Evolutionary conservation across 2,329 filamentous ascomycete species (phyloP), one percentile per base, ranked within the genome.

Genomic region (Penicillium sp.): DNA sequence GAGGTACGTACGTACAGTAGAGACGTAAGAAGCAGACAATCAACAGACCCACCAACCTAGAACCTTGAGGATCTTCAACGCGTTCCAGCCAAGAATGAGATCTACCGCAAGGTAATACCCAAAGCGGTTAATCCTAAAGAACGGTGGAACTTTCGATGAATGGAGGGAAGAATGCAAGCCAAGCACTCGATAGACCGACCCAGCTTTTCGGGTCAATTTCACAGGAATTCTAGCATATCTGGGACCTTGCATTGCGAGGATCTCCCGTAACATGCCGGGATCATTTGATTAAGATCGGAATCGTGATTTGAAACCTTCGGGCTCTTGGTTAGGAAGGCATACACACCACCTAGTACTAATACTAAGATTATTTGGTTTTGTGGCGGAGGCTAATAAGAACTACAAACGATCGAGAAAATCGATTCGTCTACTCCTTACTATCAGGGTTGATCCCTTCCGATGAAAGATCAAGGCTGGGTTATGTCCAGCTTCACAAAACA

Each of bases 141-240:
- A 49, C 3, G 22, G 33, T 42, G 55, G 57, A 62, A 64, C 42
- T 14, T 63, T 64, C 60, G 46, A 60, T 45, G 53, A 62, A 62
- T 55, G 55, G 21, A 60, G 55, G 29, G 10, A 46, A 49, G 59
- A 65, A 66, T 64, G 62, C 21, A 54, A 56, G 52, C 49, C 53
- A 53, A 54, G 26, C 53, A 9, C 39, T 47, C 8, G 10, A 50
- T 52, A 26, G 29, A 16, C 27, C 26, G 26, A 33, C 27, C 26
- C 39, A 37, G 22, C 24, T 27, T 19, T 11, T 21, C 27, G 50
- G 39, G 26, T 16, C 16, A 13, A 14, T 37, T 26, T 16, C 31
- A 10, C 31, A 26, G 13, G 19, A 31, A 35, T 39, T 22, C 37
- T 22, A 33, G 39, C 49, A 52, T 52, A 60, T 59, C 57, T 58